Evolutionary conservation across 2,329 filamentous ascomycete species (phyloP), one percentile per base, ranked within the genome.

Genomic region (Alternaria gansuensis): DNA sequence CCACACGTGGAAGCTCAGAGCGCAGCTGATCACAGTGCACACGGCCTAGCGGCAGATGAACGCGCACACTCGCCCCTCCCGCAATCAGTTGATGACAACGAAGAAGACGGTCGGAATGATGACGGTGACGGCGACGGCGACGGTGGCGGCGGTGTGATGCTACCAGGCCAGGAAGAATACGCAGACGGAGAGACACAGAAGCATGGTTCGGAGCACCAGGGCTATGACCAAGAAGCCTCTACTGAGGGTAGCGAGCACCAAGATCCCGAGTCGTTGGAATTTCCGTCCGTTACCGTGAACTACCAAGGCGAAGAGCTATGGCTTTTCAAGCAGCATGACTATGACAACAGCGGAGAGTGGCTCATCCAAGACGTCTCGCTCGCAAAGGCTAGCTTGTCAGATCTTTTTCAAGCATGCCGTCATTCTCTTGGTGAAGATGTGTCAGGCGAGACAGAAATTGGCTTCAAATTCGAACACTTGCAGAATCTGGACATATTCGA

Each of bases 321-420:
- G 72, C 56, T 76, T 2, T 75, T 75, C 62, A 72, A 72, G 40
- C 61, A 69, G 37, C 68, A 73, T 51, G 68, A 75, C 41, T 62
- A 66, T 39, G 71, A 74, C 8, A 58, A 66, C 11, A 73, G 67
- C 51, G 72, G 69, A 8, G 72, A 75, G 21, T 76, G 66, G 64
- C 63, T 76, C 14, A 58, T 75, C 8, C 61, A 71, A 21, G 71
- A 75, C 44, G 37, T 64, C 4, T 66, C 67, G 3, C 37, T 70
- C n/a, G 62, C 67, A 7, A 66, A 63, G 17, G 58, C 66, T 26
- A 68, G 66, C 48, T 75, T 90, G 28, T 77, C 77, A 52, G 80
- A 83, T 52, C 78, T 90, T n/a, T 82, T 90, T 57, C 75, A 78
- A 65, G 82, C 82, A 60, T 85, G 85, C 71, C 81, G 86, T 66